Evolutionary conservation across 768 basidiomycete species (phyloP).

Genomic region (Lepiota subincarnata): DNA sequence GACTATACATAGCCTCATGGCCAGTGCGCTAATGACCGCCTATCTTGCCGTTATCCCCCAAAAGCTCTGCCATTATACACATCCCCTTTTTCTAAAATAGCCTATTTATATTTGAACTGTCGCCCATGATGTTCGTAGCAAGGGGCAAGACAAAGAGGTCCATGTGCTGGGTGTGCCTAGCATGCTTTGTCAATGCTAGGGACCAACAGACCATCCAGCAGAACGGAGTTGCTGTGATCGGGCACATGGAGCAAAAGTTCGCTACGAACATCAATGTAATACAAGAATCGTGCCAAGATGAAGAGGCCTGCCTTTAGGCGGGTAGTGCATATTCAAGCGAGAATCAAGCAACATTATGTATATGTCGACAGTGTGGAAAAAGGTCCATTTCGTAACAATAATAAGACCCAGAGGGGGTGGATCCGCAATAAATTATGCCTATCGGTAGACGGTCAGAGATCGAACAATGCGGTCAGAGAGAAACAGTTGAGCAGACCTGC

Average conservation of each 20-base stretch:
- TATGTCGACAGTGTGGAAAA: not conserved
- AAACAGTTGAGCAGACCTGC: conserved; percentile 1
- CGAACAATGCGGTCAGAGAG: not conserved
- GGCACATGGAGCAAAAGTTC: too few species aligned
- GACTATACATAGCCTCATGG: too few species aligned
- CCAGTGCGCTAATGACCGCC: too few species aligned
- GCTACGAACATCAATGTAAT: not conserved
- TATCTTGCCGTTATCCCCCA: too few species aligned
- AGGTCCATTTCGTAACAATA: not conserved
- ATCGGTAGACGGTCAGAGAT: not conserved
- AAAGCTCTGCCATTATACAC: too few species aligned
- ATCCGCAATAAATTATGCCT: not conserved
- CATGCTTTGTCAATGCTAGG: not conserved
- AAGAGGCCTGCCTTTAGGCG: not conserved
- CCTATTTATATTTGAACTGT: too few species aligned
- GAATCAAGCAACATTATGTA: not conserved
- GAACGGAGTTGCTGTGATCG: not conserved
- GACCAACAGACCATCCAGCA: not conserved
- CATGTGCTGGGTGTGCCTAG: not conserved
- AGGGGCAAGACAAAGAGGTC: not conserved
- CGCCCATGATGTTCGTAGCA: too few species aligned
- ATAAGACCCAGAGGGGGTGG: not conserved
- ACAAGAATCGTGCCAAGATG: not conserved
- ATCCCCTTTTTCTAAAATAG: too few species aligned
- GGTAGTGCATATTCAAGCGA: not conserved